Conservation (phyloP, 176 grass and related monocot genomes). For the Microstegium vimineum region DNA sequence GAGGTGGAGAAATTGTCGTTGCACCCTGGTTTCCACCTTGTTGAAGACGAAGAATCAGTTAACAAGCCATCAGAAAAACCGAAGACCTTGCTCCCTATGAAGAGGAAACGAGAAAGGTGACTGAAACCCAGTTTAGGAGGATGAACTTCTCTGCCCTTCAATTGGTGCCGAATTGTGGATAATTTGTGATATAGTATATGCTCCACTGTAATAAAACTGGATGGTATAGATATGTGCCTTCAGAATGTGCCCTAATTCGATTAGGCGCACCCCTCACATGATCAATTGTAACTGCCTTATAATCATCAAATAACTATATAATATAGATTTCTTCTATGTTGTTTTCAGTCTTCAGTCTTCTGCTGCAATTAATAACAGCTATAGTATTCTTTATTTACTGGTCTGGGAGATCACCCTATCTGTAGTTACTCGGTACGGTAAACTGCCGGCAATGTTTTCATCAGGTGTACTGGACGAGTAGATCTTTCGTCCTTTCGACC, state of each 20-base stretch:
- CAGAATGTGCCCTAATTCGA: constrained; percentile 2
- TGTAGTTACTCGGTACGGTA: background rate
- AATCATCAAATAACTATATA: background rate
- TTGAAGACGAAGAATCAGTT: constrained; percentile 32
- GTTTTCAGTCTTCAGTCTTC: background rate
- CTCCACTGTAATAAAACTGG: constrained; percentile 25
- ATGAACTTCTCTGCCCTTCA: background rate
- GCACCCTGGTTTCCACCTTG: constrained; percentile 36
- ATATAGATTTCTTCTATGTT: background rate
- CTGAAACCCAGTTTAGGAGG: background rate
- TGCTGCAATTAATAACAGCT: background rate
- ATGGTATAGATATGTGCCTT: constrained; percentile 30
- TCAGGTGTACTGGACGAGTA: background rate
- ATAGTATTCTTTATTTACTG: background rate
- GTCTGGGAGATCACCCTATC: background rate
- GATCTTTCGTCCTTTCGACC: background rate
- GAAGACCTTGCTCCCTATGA: constrained; percentile 47
- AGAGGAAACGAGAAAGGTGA: constrained; percentile 57
- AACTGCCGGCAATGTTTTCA: constrained; percentile 1
- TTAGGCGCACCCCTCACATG: background rate
- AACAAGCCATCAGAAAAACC: constrained; percentile 2
- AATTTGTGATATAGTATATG: constrained; percentile 18
- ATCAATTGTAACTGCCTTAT: background rate
- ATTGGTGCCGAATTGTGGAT: constrained; percentile 30
- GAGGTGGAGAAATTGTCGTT: constrained; percentile 63